Base-by-base conservation (phyloP, 2,329 filamentous ascomycete species). In the Aspergillus sp. region DNA sequence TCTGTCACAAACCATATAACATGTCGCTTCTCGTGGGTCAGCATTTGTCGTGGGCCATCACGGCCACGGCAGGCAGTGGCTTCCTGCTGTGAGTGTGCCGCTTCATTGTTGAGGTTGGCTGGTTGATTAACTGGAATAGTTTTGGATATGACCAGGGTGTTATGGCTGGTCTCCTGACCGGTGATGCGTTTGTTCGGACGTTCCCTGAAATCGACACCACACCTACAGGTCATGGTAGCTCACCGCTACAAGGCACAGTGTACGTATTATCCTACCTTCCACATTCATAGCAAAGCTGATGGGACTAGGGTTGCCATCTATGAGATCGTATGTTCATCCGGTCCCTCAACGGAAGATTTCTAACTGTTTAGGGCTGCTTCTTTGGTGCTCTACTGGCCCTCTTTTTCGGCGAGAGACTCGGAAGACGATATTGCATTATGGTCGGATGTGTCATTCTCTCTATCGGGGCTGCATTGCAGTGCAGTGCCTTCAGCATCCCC, bases 311-410 rank as follows among this genome's bases (percentile, higher is more conserved):
- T 72, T 17, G 70, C 72, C 20, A 71, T 74, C n/a, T 74, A 74
- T 48, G 71, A 74, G 47, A 68, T 68, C 27, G 60, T 61, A 48
- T 33, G 59, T 54, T 13, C n/a, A 4, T 10, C 10, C 33, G 4
- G 7, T 3, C 15, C 15, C 33, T 17, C 33, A n/a, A n/a, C 33
- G 4, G 15, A 35, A n/a, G n/a, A 35, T n/a, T n/a, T 35, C 33
- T 35, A 17, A 35, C 33, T 2, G 17, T 7, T 3, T 47, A 61
- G 59, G 80, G 80, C 15, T 82, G 79, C 56, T 82, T 83, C 59
- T 64, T 82, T 41, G 81, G 81, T 23, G 79, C 72, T 13, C 53
- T 63, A 12, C 51, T 72, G 2, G 70, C 74, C n/a, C 58, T 63
- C 10, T 22, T 60, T 41, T 58, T 74, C 22, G 76, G 76, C 17